Evolutionary conservation across 352 stramenopile genomes (phyloP), one percentile per base, ranked within the genome.

Genomic region (Globisporangium rhizosaccharum): DNA sequence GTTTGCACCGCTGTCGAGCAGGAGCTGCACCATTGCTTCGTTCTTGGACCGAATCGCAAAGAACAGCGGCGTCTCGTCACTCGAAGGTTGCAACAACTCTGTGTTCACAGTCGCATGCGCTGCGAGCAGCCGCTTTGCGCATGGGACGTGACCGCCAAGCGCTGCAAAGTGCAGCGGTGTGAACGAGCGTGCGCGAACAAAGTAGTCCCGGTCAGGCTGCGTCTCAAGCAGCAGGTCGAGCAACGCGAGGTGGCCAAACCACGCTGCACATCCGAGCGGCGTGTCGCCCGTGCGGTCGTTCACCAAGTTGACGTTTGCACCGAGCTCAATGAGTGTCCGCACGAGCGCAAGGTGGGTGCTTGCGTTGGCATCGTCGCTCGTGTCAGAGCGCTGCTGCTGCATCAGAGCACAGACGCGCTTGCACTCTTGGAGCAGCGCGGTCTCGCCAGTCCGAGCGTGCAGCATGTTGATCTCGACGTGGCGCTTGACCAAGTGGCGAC

Each of bases 131-230:
- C 72, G 37, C 47, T 81, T 79, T 1, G 68, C 70, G 41, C 79
- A 87, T 9, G 68, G 56, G 12, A 74, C 2, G 39, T 74, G 70
- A 23, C 60, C 68, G 15, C 66, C 74, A 12, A 85, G 66, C 0
- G 73, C 68, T 36, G 79, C 74, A 62, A 87, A 88, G 56, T 88
- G 79, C 3, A 88, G 60, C 2, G 79, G 63, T 12, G 79, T 82
- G 39, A 79, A 85, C 11, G 77, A 85, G n/a, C 66, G 55, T 15
- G 65, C 60, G 15, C 66, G 57, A 1, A 70, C 30, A 57, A 77
- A 84, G 10, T 53, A 66, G 14, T 85, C 56, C 14, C 63, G 59
- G 49, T 81, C 60, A 3, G 68, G 68, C 20, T 73, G 72, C 26
- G 72, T 71, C 39, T 88, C 79, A 12, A 88, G 55, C 11, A 85